phyloP scores from a whole-genome alignment of 2,329 filamentous ascomycete genomes.

The Lachnellula arida region DNA sequence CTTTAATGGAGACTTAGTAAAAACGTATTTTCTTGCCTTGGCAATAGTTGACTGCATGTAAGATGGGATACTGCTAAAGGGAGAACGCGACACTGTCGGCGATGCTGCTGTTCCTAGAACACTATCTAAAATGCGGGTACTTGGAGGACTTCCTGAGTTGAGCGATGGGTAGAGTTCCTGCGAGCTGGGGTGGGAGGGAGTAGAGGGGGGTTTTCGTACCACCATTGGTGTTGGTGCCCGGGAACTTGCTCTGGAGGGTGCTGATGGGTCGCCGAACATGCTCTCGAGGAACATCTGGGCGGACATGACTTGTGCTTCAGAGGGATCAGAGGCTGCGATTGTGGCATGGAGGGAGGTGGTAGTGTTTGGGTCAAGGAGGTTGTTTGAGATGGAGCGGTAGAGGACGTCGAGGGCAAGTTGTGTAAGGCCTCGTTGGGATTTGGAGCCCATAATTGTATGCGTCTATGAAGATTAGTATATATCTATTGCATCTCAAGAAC shows the following conservation, averaged over 20 bases:
- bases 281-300: conserved; percentile 75
- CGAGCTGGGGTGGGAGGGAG: conserved; percentile 14
- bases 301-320: conserved; percentile 72
- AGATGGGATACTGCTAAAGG: conserved; percentile 18
- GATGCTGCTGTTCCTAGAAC: conserved; percentile 10
- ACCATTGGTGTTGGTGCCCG: conserved; percentile 66
- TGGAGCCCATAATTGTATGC: conserved; percentile 90
- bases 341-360: conserved; percentile 65
- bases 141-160: conserved; percentile 28
- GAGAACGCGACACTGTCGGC: conserved; percentile 8
- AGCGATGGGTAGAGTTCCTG: conserved; percentile 22
- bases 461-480: conserved; percentile 51
- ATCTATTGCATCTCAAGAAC: neutral
- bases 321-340: conserved; percentile 69
- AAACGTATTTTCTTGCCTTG: conserved; percentile 30
- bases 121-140: conserved; percentile 23
- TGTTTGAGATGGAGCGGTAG: conserved; percentile 73
- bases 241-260: conserved; percentile 54
- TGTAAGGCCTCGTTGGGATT: conserved; percentile 79
- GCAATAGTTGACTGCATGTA: conserved; percentile 29
- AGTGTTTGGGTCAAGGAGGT: conserved; percentile 59
- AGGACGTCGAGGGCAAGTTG: conserved; percentile 88
- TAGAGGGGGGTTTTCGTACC: conserved; percentile 43
- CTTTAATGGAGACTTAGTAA: conserved; percentile 40
- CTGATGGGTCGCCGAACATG: conserved; percentile 62